These are phyloP conservation scores for Yamadazyma philogaea DNA, from an alignment of 805 yeast species.

Conservation along the genomic window DNA sequence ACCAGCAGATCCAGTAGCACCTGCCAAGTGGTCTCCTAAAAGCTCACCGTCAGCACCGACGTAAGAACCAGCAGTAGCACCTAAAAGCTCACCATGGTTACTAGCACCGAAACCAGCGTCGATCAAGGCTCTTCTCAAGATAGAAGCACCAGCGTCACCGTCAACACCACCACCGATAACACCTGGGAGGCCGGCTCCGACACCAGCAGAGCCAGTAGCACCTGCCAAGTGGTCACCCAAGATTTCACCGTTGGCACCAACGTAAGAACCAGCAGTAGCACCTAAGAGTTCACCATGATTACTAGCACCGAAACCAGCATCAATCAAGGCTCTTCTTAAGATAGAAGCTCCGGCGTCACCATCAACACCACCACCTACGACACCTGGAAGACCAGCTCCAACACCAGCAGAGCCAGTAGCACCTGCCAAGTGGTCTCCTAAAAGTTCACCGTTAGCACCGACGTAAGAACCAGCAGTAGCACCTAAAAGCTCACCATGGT, in stretches of 20 bases:
- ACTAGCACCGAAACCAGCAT: conserved; percentile 9
- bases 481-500: conserved; percentile 11
- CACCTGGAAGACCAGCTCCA: conserved; percentile 8
- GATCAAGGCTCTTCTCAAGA: conserved; percentile 13
- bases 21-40: conserved; percentile 18
- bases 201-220: conserved; percentile 13
- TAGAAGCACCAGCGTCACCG: conserved; percentile 10
- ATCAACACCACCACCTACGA: conserved; percentile 3
- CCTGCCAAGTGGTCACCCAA: conserved; percentile 18
- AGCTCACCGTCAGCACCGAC: conserved; percentile 15
- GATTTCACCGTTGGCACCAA: conserved; percentile 14
- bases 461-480: conserved; percentile 5
- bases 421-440: conserved; percentile 17
- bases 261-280: conserved; percentile 10
- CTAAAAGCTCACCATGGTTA: conserved; percentile 12
- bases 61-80: conserved; percentile 10
- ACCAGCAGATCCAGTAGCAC: conserved; percentile 14
- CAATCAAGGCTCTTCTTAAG: conserved; percentile 11
- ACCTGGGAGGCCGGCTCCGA: conserved; percentile 8
- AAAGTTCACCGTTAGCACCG: conserved; percentile 12
- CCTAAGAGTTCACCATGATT: conserved; percentile 12
- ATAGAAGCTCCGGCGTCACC: conserved; percentile 8
- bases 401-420: conserved; percentile 10
- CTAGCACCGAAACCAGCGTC: conserved; percentile 9
- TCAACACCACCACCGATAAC: conserved; percentile 5